Conservation (phyloP, 345 rosid genomes). For the Eutrema heterophyllum region DNA sequence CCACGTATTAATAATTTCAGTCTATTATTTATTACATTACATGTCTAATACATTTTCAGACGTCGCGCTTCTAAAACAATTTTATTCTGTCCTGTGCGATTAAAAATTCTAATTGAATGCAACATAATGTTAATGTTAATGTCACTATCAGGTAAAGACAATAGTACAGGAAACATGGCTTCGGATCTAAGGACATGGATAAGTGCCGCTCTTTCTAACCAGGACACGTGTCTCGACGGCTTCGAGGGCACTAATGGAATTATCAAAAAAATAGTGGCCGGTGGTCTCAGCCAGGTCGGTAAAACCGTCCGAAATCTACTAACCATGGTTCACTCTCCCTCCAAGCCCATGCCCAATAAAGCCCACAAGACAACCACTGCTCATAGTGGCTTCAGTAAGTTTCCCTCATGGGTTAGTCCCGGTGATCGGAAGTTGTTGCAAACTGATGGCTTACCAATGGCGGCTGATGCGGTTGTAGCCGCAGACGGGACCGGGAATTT, state of each 20-base stretch:
- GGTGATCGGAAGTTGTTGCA: conserved; percentile 51
- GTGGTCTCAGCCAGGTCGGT: conserved; percentile 49
- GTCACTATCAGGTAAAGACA: conserved; percentile 48
- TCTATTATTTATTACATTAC: too few species aligned
- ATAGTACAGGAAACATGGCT: conserved; percentile 59
- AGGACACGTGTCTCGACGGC: conserved; percentile 82
- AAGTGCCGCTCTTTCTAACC: conserved; percentile 71
- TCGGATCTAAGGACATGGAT: conserved; percentile 75
- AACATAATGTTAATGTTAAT: neutral
- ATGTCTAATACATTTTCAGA: too few species aligned
- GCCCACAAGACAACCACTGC: neutral
- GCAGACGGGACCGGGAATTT: conserved; percentile 75
- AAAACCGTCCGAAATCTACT: conserved; percentile 49
- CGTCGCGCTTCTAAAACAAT: too few species aligned
- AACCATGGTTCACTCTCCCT: conserved; percentile 42
- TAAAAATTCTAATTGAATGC: neutral
- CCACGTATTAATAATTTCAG: too few species aligned
- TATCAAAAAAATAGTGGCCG: conserved; percentile 42
- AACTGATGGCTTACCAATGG: conserved; percentile 25
- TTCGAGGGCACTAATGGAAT: conserved; percentile 56
- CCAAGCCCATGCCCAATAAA: conserved; percentile 15
- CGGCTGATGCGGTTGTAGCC: conserved; percentile 56
- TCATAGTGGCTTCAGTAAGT: conserved; percentile 29
- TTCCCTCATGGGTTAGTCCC: conserved; percentile 60
- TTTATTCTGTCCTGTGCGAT: neutral